phyloP scores from a whole-genome alignment of 192 early-diverging fungal species.

The Tieghemiomyces parasiticus region DNA sequence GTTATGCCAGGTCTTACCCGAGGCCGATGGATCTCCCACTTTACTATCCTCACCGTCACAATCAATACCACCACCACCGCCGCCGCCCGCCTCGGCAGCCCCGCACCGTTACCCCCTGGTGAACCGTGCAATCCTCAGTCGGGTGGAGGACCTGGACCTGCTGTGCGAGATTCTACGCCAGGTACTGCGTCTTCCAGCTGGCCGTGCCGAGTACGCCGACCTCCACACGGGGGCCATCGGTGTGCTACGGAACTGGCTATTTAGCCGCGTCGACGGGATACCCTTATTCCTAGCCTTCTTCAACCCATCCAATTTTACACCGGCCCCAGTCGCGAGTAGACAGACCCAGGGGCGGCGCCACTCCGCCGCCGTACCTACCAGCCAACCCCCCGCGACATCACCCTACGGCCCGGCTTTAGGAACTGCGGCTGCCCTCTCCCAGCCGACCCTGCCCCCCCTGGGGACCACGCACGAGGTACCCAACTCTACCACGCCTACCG shows the following conservation, averaged over 20 bases:
- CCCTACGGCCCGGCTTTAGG: neutral
- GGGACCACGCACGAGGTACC: too few species aligned
- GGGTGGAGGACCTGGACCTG: neutral
- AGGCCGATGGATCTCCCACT: neutral
- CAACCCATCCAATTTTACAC: neutral
- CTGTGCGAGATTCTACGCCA: neutral
- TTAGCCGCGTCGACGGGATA: neutral
- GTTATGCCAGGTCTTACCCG: too few species aligned
- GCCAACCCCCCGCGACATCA: neutral
- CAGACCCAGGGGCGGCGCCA: neutral
- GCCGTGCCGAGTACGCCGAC: neutral
- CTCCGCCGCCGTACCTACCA: neutral
- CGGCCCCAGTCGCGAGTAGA: neutral
- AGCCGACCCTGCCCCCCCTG: too few species aligned
- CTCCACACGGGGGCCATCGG: neutral
- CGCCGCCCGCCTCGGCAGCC: too few species aligned
- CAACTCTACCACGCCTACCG: neutral
- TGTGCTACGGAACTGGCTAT: neutral
- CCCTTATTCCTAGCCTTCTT: neutral
- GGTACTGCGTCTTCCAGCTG: neutral
- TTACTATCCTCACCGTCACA: too few species aligned
- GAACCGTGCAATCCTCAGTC: neutral
- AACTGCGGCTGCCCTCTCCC: neutral
- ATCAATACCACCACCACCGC: too few species aligned
- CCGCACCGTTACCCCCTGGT: neutral